Evolutionary conservation across 2,329 filamentous ascomycete species (phyloP), one percentile per base, ranked within the genome.

Genomic region (Penicillium rolfsii): DNA sequence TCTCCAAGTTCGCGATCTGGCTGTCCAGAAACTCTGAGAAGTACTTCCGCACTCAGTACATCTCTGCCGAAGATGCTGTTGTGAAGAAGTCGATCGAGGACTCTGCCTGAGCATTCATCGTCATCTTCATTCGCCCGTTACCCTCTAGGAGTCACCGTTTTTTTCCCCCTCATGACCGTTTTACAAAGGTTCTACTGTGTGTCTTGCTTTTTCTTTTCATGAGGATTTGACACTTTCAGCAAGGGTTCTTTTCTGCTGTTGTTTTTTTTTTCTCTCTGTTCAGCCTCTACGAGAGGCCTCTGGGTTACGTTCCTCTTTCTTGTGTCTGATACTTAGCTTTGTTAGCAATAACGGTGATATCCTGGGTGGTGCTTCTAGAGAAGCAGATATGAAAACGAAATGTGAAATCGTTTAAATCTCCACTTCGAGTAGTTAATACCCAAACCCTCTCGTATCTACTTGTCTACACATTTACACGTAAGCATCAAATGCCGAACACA

Each of bases 1-100:
- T 99, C 16, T 85, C 87, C 67, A 94, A 93, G 77, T 89, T 99
- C 77, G 91, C 89, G 11, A 84, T 87, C 57, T 99, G 93, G 92
- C 83, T 99, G 58, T 86, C 89, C 61, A 90, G 89, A 68, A 87
- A 94, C 70, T 87, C 89, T 14, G 83, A 86, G 59, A 85, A 85
- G 26, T 97, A 95, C 78, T 96, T 99, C 63, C 73, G 74, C 4
- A 78, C 75, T 22, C 75, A 76, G 52, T 82, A 82, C 58, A 73
- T 79, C 60, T 73, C 71, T 22, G 75, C 77, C 6, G 77, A 72
- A 59, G 75, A 74, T 45, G 75, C 79, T 52, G 79, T 78, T 55
- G 67, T 76, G 33, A 75, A 55, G 19, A 22, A 56, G 19, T 46
- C 41, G 6, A 19, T 54, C 26, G 48, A 56, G 53, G 40, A 30